phyloP scores from a whole-genome alignment of 805 yeast genomes.

The Pichia membranifaciens region DNA sequence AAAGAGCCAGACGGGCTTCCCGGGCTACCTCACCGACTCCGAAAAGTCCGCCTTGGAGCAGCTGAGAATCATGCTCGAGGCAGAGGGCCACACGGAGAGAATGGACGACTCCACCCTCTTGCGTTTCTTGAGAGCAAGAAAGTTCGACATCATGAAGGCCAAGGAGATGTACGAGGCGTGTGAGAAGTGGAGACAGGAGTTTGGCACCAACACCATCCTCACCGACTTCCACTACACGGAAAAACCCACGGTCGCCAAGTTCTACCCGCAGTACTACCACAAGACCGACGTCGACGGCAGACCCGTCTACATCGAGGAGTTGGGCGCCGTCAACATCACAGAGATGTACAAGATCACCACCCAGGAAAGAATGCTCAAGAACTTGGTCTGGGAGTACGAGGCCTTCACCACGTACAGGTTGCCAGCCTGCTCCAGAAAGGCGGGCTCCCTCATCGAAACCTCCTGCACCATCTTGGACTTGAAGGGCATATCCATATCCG shows the following conservation, averaged over 20 bases:
- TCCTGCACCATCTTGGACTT: slow-evolving; percentile 94
- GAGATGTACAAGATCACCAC: slow-evolving; percentile 92
- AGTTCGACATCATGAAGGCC: slow-evolving; percentile 79
- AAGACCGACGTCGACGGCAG: slow-evolving; percentile 96
- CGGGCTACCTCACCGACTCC: slow-evolving; percentile 68
- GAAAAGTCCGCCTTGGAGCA: slow-evolving; percentile 57
- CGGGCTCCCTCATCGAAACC: slow-evolving; percentile 78
- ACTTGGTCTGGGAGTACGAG: slow-evolving; percentile 97
- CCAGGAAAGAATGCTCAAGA: slow-evolving; percentile 92
- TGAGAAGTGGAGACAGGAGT: slow-evolving; percentile 87
- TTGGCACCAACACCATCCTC: slow-evolving; percentile 81
- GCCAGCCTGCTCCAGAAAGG: slow-evolving; percentile 89
- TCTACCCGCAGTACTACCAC: slow-evolving; percentile 96
- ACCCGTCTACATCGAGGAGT: slow-evolving; percentile 90
- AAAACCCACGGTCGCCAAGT: slow-evolving; percentile 81
- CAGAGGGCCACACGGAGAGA: slow-evolving; percentile 66
- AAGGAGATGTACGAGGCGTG: slow-evolving; percentile 77
- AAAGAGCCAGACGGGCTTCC: slow-evolving; percentile 59
- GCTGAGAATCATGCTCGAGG: slow-evolving; percentile 52
- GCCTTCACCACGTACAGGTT: slow-evolving; percentile 75
- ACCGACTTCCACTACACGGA: slow-evolving; percentile 89
- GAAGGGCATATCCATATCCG: slow-evolving; percentile 82
- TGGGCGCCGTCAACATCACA: slow-evolving; percentile 82
- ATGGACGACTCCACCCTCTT: slow-evolving; percentile 79
- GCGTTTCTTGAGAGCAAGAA: slow-evolving; percentile 91